Evolutionary conservation across 306 rosid species (phyloP), one percentile per base, ranked within the genome.

Genomic region (Prunus kanzakura): DNA sequence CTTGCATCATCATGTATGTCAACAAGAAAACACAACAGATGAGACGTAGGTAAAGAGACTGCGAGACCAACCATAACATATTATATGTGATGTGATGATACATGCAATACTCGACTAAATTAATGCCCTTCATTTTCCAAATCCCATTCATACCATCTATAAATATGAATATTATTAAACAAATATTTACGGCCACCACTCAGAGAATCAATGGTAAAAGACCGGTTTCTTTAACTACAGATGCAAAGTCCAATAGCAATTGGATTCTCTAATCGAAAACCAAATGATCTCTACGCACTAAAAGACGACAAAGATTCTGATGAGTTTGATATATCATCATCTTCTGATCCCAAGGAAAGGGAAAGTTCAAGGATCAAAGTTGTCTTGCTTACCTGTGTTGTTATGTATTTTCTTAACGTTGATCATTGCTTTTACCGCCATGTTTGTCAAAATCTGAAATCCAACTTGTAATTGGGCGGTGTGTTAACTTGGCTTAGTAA

Each of bases 401-500:
- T 57, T 70, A 11, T 52, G 63, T 32, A 56, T 52, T 50, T 29
- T 27, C 14, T 29, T 50, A 50, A 51, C 61, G 51, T 27, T 4
- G n/a, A 50, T 27, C 27, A 50, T 54, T 54, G 75, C 4, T 73
- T 61, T 46, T 13, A 45, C 27, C 69, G 30, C 58, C 77, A 60
- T 10, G 46, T 46, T 18, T 46, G 35, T 73, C 25, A 18, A 45
- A 18, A 16, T 60, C 29, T 18, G 13, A 57, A 18, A 35, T 73
- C 69, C 77, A 73, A 22, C 45, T 58, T 71, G 67, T 60, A 58
- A 57, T 57, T 15, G 45, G 56, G 67, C 25, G 25, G 30, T 43
- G 51, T 11, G 18, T 4, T 38, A 6, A 38, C 25, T 3, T 23
- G 23, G 67, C 57, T 58, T 61, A 27, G 45, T 4, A 25, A 25